Conservation (phyloP, 495 filamentous ascomycete genomes). For the Penicillium waksmanii region DNA sequence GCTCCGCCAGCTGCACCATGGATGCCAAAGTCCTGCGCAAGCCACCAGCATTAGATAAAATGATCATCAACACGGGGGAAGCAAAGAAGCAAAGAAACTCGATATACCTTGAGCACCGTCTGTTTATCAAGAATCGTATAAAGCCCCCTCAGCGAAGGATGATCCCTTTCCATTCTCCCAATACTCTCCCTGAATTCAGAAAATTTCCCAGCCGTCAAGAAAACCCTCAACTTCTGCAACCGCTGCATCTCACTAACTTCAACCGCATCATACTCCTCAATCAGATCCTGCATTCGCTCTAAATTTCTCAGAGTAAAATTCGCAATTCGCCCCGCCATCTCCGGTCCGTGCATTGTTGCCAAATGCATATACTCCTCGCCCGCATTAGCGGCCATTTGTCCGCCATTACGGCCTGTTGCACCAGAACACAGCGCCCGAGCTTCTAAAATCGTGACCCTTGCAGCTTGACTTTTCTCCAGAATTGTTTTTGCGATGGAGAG, state of each 20-base stretch:
- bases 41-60: background rate
- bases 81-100: background rate
- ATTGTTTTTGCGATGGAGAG: slow-evolving; percentile 62
- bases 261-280: slow-evolving; percentile 27
- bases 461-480: slow-evolving; percentile 36
- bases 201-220: slow-evolving; percentile 30
- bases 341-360: slow-evolving; percentile 22
- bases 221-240: slow-evolving; percentile 36
- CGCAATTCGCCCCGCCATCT: slow-evolving; percentile 35
- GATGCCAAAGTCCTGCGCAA: slow-evolving; percentile 39
- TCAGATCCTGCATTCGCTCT: slow-evolving; percentile 33
- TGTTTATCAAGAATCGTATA: slow-evolving; percentile 35
- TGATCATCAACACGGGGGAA: background rate
- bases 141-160: slow-evolving; percentile 30
- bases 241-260: slow-evolving; percentile 32
- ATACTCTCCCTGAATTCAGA: slow-evolving; percentile 30
- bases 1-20: slow-evolving; percentile 50
- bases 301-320: slow-evolving; percentile 36
- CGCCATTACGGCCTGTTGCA: slow-evolving; percentile 68
- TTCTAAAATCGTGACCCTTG: slow-evolving; percentile 55
- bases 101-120: slow-evolving; percentile 22
- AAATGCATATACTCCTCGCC: slow-evolving; percentile 39
- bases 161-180: slow-evolving; percentile 28
- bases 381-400: slow-evolving; percentile 40
- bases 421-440: slow-evolving; percentile 80